A percentile compares a stretch with the other conserved stretches of the same genome.
phyloP scores from a whole-genome alignment of 768 basidiomycete genomes.

The Sarcodon aspratus region DNA sequence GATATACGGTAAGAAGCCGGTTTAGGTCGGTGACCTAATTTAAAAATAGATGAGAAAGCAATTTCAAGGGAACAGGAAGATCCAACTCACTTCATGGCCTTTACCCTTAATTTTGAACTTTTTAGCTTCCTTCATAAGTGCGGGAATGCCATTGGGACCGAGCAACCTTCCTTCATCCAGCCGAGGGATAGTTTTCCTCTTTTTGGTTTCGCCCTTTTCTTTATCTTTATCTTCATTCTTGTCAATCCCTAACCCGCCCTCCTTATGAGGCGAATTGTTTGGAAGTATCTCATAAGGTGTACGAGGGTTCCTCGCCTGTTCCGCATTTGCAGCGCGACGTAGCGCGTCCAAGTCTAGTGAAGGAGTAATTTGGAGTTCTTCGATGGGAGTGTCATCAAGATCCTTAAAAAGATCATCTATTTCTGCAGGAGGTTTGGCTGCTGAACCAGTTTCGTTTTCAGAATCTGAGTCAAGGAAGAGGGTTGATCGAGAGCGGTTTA shows the following conservation, averaged over 20 bases:
- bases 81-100: conserved; percentile 68
- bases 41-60: background rate
- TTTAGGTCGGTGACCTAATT: conserved; percentile 69
- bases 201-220: conserved; percentile 26
- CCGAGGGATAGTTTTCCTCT: conserved; percentile 39
- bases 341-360: conserved; percentile 42
- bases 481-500: conserved; percentile 24
- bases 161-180: conserved; percentile 72
- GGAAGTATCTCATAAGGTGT: conserved; percentile 36
- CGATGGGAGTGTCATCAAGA: conserved; percentile 37
- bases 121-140: conserved; percentile 66
- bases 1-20: conserved; percentile 73
- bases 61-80: conserved; percentile 1
- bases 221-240: conserved; percentile 16
- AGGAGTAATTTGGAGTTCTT: conserved; percentile 17
- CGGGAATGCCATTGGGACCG: conserved; percentile 63
- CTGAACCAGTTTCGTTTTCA: conserved; percentile 29
- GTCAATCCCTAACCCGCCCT: conserved; percentile 3
- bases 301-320: conserved; percentile 23
- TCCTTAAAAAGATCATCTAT: conserved; percentile 34
- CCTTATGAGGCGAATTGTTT: conserved; percentile 35
- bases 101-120: conserved; percentile 78
- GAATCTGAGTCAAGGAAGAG: conserved; percentile 50
- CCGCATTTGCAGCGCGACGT: conserved; percentile 41
- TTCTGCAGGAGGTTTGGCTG: conserved; percentile 14